A percentile compares a stretch with the other conserved stretches of the same genome.
phyloP scores from a whole-genome alignment of 805 yeast genomes.

The Maudiozyma turicensis region DNA sequence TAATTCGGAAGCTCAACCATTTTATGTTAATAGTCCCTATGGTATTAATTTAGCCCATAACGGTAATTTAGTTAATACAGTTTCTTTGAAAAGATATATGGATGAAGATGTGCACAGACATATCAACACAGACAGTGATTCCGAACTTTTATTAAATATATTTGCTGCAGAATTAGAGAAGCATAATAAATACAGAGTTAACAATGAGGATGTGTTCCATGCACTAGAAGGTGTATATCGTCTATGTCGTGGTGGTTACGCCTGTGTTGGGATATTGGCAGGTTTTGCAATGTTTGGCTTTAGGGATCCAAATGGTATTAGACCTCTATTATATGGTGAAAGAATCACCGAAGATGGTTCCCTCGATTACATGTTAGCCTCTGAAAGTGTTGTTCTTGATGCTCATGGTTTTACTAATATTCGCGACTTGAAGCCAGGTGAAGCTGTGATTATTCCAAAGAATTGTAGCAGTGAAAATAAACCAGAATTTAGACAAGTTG shows the following conservation, averaged over 20 bases:
- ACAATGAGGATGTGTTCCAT: constrained; percentile 76
- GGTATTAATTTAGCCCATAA: constrained; percentile 88
- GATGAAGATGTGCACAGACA: constrained; percentile 95
- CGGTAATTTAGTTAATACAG: constrained; percentile 88
- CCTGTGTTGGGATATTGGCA: constrained; percentile 89
- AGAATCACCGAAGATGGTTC: constrained; percentile 59
- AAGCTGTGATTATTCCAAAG: constrained; percentile 89
- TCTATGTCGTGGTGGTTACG: constrained; percentile 90
- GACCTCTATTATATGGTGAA: constrained; percentile 85
- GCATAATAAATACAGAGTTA: constrained; percentile 87
- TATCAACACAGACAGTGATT: constrained; percentile 93
- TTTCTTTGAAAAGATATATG: constrained; percentile 62
- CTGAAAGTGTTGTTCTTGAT: constrained; percentile 88
- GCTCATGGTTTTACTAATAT: constrained; percentile 79
- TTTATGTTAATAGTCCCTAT: constrained; percentile 93
- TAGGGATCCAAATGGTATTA: constrained; percentile 93
- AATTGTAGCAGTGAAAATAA: constrained; percentile 35
- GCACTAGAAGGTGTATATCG: constrained; percentile 79
- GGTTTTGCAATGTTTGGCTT: constrained; percentile 94
- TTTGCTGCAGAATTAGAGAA: constrained; percentile 89
- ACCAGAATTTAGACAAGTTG: constrained; percentile 84
- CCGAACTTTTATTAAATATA: constrained; percentile 79
- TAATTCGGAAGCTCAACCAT: constrained; percentile 96
- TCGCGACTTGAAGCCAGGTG: constrained; percentile 87
- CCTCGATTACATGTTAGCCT: constrained; percentile 86